These are phyloP conservation scores for Thuidium tamariscinum DNA, from an alignment of 225 moss, liverwort and hornwort genomes.

Conservation along the genomic window DNA sequence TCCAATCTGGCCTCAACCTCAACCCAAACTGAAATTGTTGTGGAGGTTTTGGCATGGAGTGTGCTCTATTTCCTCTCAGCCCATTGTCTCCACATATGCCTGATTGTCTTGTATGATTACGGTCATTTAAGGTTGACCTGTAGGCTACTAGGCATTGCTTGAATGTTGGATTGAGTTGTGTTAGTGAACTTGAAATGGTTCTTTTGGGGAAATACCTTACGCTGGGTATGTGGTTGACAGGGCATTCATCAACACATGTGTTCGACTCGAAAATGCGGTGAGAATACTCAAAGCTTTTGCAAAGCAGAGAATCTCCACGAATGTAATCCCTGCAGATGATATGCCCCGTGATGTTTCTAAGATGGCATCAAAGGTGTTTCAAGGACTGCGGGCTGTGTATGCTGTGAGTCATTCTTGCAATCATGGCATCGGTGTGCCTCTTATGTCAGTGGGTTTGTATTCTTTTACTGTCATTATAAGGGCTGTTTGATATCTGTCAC, in stretches of 20 bases:
- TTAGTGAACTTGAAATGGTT: not conserved
- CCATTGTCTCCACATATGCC: not conserved
- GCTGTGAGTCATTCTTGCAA: slow-evolving; percentile 60
- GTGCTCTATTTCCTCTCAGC: not conserved
- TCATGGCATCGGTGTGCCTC: slow-evolving; percentile 3
- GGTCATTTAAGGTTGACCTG: not conserved
- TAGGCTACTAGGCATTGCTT: not conserved
- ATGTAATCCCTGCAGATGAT: slow-evolving; percentile 35
- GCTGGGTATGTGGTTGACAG: slow-evolving; percentile 33
- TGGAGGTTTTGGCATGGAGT: not conserved
- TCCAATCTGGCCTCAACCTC: not conserved
- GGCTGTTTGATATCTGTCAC: not conserved
- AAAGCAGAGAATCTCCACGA: slow-evolving; percentile 24
- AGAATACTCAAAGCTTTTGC: slow-evolving; percentile 61
- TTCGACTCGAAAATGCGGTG: slow-evolving; percentile 69
- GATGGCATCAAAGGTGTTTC: slow-evolving; percentile 79
- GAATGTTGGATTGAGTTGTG: not conserved
- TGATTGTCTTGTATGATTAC: not conserved
- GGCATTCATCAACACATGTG: slow-evolving; percentile 86
- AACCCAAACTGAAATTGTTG: not conserved
- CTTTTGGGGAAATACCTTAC: not conserved
- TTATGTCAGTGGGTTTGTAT: not conserved
- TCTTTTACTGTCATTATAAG: not conserved
- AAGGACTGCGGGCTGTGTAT: slow-evolving; percentile 94
- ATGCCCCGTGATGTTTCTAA: slow-evolving; percentile 52